Conservation (phyloP, 1,139 yeast genomes). For the Pneumocystis canis region DNA sequence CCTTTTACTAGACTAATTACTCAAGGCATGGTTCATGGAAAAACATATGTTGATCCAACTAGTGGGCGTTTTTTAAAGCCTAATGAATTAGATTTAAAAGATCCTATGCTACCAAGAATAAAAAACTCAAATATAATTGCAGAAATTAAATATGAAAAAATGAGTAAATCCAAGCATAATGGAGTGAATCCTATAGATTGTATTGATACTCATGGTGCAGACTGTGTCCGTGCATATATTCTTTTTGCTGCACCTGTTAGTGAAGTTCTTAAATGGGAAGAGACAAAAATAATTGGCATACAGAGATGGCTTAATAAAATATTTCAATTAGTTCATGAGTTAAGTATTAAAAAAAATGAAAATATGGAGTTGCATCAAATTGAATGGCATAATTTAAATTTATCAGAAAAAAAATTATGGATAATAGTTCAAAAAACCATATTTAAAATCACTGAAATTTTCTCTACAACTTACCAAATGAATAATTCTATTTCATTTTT, state of each 20-base stretch:
- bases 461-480: conserved; percentile 45
- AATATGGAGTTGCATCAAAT: not conserved
- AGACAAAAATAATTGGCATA: conserved; percentile 66
- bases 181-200: conserved; percentile 83
- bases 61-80: conserved; percentile 67
- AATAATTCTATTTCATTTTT: conserved; percentile 80
- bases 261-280: conserved; percentile 82
- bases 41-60: conserved; percentile 57
- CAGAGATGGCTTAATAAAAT: conserved; percentile 73
- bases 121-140: conserved; percentile 40
- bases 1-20: conserved; percentile 71
- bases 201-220: conserved; percentile 74
- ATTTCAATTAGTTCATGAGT: conserved; percentile 21
- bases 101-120: conserved; percentile 30
- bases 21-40: conserved; percentile 97
- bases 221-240: conserved; percentile 85
- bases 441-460: conserved; percentile 40
- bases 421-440: conserved; percentile 42
- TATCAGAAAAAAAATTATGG: conserved; percentile 41
- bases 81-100: conserved; percentile 40
- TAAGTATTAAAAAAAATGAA: conserved; percentile 4
- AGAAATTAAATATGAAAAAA: conserved; percentile 56
- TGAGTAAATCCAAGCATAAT: conserved; percentile 90
- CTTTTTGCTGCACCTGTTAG: conserved; percentile 84
- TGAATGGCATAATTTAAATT: conserved; percentile 21